Conservation (phyloP, 768 basidiomycete species). For the Pulveroboletus frians region DNA sequence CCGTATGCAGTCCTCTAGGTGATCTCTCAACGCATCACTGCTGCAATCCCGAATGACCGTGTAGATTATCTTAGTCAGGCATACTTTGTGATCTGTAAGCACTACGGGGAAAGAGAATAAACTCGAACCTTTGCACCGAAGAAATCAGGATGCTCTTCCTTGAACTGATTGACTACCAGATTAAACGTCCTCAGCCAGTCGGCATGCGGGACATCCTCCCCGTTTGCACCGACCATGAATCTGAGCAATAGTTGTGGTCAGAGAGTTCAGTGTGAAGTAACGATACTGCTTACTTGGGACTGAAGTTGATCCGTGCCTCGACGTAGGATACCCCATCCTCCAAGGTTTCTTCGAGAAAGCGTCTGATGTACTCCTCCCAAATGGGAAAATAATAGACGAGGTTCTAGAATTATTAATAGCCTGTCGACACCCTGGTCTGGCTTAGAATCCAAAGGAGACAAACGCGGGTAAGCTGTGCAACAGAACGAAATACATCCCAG, state of each 20-base stretch:
- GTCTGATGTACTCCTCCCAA: slow-evolving; percentile 53
- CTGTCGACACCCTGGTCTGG: neutral
- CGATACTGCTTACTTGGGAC: slow-evolving; percentile 40
- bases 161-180: slow-evolving; percentile 47
- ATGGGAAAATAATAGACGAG: slow-evolving; percentile 51
- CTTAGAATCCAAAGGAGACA: slow-evolving; percentile 9
- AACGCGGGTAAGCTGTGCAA: slow-evolving; percentile 47
- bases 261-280: neutral
- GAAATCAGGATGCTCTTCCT: slow-evolving; percentile 55
- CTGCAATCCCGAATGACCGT: slow-evolving; percentile 53
- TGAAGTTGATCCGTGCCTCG: slow-evolving; percentile 66
- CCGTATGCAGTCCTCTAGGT: slow-evolving; percentile 67
- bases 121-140: slow-evolving; percentile 54
- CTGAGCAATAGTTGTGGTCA: slow-evolving; percentile 28
- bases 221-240: slow-evolving; percentile 53
- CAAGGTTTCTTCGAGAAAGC: slow-evolving; percentile 57
- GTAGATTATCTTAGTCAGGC: slow-evolving; percentile 57
- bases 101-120: neutral
- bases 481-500: slow-evolving; percentile 66
- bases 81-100: neutral
- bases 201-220: slow-evolving; percentile 52
- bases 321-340: slow-evolving; percentile 70
- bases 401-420: slow-evolving; percentile 20
- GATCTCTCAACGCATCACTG: slow-evolving; percentile 54
- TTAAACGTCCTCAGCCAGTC: slow-evolving; percentile 56